phyloP scores from a whole-genome alignment of 805 yeast species.

The Kuraishia cidri region DNA sequence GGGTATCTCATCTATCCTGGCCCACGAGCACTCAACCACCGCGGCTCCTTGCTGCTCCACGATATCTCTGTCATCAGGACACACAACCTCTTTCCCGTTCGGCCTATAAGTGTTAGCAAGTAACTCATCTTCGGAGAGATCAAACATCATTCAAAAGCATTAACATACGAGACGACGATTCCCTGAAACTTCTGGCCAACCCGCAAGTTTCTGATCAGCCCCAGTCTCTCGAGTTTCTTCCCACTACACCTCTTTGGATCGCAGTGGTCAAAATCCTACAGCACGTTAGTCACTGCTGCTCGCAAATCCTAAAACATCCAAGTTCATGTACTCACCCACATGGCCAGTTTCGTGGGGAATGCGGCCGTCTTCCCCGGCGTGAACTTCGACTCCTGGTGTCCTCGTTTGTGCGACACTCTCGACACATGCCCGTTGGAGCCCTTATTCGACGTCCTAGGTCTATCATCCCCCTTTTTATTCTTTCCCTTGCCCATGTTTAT shows the following conservation, averaged over 20 bases:
- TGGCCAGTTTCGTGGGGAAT: constrained; percentile 82
- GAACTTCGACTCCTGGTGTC: constrained; percentile 18
- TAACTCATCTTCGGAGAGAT: not conserved
- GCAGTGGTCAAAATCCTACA: constrained; percentile 84
- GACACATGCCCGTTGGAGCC: constrained; percentile 52
- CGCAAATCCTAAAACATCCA: too few relatives aligned
- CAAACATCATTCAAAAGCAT: too few relatives aligned
- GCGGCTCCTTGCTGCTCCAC: constrained; percentile 87
- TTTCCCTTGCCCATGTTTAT: constrained; percentile 46
- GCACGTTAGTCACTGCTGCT: not conserved
- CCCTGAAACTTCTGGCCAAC: constrained; percentile 95
- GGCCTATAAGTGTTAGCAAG: constrained; percentile 30
- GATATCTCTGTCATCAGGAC: constrained; percentile 74
- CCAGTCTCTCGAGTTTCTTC: constrained; percentile 83
- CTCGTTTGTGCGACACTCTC: constrained; percentile 38
- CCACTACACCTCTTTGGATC: constrained; percentile 98
- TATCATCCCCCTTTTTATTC: constrained; percentile 32
- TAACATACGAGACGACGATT: constrained; percentile 56
- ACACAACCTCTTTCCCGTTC: constrained; percentile 81
- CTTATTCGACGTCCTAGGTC: constrained; percentile 17
- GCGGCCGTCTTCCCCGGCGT: constrained; percentile 14
- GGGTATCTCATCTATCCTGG: constrained; percentile 94
- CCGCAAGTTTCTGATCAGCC: constrained; percentile 66
- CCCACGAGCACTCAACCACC: constrained; percentile 99
- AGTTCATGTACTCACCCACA: constrained; percentile 67